Evolutionary conservation across 352 stramenopile genomes (phyloP).

Genomic region (Phytophthora pini): DNA sequence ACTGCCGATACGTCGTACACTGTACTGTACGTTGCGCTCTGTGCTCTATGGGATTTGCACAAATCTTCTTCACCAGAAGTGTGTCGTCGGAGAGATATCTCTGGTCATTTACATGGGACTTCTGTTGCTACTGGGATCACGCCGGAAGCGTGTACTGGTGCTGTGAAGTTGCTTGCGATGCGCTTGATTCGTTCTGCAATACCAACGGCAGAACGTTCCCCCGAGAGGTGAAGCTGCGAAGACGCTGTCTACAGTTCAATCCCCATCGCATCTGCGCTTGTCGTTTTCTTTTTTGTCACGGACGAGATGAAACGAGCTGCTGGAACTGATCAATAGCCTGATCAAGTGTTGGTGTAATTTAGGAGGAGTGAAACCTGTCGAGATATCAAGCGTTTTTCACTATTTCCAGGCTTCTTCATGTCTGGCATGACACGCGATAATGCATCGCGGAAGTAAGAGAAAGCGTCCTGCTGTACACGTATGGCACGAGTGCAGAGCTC

Average conservation of each 20-base stretch:
- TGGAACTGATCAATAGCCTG: not conserved
- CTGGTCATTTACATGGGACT: too few relatives aligned
- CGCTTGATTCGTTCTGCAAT: not conserved
- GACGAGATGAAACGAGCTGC: slow-evolving; percentile 10
- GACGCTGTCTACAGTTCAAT: not conserved
- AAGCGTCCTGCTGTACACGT: not conserved
- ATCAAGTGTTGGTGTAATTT: slow-evolving; percentile 4
- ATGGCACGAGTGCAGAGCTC: not conserved
- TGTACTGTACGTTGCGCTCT: not conserved
- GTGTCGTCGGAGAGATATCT: too few relatives aligned
- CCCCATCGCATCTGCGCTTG: slow-evolving; percentile 8
- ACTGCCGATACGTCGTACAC: too few relatives aligned
- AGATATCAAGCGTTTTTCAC: slow-evolving; percentile 9
- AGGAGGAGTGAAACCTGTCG: slow-evolving; percentile 4
- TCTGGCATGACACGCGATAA: slow-evolving; percentile 17
- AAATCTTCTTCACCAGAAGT: too few relatives aligned
- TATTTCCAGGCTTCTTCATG: slow-evolving; percentile 28
- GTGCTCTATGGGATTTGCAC: not conserved
- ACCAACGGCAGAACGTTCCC: slow-evolving; percentile 20
- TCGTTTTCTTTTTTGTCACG: slow-evolving; percentile 1
- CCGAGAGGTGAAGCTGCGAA: slow-evolving; percentile 11
- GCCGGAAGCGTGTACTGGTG: not conserved
- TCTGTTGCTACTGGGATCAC: too few relatives aligned
- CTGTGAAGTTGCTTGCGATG: slow-evolving; percentile 2
- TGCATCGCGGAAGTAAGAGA: not conserved